Conservation (phyloP, 306 rosid species). For the Fagus sylvatica region DNA sequence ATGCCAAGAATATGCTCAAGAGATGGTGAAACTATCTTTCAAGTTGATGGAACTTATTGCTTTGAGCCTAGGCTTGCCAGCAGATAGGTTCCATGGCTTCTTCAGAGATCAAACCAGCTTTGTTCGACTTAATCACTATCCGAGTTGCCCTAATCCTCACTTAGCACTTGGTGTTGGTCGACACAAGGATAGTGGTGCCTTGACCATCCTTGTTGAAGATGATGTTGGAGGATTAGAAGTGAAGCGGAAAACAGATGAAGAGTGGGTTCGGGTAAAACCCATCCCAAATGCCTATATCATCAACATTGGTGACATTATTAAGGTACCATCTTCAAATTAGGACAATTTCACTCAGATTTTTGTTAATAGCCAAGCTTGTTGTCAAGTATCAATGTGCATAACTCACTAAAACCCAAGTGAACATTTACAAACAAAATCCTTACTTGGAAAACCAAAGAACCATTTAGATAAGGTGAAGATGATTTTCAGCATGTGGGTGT, state of each 20-base stretch:
- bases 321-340: constrained; percentile 38
- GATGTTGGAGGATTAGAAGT: constrained; percentile 68
- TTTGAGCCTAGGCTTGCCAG: constrained; percentile 56
- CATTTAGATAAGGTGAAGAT: no score
- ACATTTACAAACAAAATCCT: no score
- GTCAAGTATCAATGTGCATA: no score
- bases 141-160: constrained; percentile 59
- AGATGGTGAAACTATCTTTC: constrained; percentile 42
- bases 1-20: constrained; percentile 44
- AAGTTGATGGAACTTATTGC: constrained; percentile 58
- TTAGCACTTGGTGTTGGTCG: constrained; percentile 62
- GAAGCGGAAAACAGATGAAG: constrained; percentile 50
- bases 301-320: constrained; percentile 58
- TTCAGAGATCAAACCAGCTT: constrained; percentile 53
- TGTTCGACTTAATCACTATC: constrained; percentile 53
- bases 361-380: background rate
- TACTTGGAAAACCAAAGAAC: no score
- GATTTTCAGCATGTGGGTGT: no score
- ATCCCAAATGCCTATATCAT: constrained; percentile 52
- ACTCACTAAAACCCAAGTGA: no score
- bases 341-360: background rate
- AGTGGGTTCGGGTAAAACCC: constrained; percentile 66
- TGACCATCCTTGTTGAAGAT: constrained; percentile 64
- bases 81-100: constrained; percentile 37
- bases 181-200: constrained; percentile 56